Percentiles rank a stretch among this genome's conserved stretches.
These are phyloP conservation scores for Peniophora sp. DNA, from an alignment of 1,284 basidiomycete species.

Conservation along the genomic window DNA sequence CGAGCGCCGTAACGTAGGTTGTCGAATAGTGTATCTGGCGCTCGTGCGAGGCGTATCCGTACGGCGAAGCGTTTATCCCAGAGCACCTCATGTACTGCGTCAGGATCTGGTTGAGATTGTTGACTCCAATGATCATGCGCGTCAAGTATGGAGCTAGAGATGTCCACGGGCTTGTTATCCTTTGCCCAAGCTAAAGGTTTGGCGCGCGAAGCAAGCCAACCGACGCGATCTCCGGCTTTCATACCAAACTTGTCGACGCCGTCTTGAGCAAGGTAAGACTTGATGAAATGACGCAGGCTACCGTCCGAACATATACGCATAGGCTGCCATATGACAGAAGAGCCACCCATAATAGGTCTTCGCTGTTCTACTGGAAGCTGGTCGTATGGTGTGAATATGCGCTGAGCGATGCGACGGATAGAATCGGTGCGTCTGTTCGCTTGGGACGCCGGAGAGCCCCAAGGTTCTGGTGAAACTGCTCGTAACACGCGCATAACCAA, in stretches of 20 bases:
- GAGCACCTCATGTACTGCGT: conserved; percentile 28
- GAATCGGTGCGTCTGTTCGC: conserved; percentile 37
- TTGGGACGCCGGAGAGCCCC: conserved; percentile 62
- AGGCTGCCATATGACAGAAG: conserved; percentile 56
- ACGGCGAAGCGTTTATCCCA: conserved; percentile 56
- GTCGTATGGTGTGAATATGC: conserved; percentile 29
- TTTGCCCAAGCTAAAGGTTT: conserved; percentile 4
- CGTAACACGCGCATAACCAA: conserved; percentile 58
- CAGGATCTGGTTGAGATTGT: neutral
- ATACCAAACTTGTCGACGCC: neutral
- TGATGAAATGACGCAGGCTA: conserved; percentile 6
- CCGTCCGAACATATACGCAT: conserved; percentile 20
- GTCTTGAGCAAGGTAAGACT: neutral
- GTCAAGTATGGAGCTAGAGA: conserved; percentile 25
- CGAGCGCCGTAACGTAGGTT: conserved; percentile 8
- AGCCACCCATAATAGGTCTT: conserved; percentile 37
- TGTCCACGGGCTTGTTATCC: conserved; percentile 18
- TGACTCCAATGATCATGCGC: neutral
- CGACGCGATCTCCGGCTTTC: conserved; percentile 7
- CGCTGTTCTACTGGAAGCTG: conserved; percentile 1
- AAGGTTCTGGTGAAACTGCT: conserved; percentile 61
- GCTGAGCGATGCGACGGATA: conserved; percentile 36
- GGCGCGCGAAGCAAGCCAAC: conserved; percentile 17
- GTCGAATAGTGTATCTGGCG: conserved; percentile 23
- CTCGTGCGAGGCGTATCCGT: conserved; percentile 31